A percentile compares a stretch with the other conserved stretches of the same genome.
Conservation (phyloP, 345 rosid species). For the Populus pruinosa region DNA sequence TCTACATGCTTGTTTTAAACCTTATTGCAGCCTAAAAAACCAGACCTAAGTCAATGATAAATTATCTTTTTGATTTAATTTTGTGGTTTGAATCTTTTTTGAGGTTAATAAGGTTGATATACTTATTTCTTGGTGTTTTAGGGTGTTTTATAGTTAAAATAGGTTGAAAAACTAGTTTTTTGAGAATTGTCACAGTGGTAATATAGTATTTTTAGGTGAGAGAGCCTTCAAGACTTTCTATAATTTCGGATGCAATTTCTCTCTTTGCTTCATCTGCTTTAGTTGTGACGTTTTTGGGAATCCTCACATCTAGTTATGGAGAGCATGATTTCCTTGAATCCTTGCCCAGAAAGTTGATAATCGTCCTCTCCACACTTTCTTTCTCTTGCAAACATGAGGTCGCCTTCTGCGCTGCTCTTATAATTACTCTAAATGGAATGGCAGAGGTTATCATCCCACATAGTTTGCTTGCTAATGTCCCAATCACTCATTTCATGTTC, state of each 20-base stretch:
- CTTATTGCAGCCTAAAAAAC: fast-evolving
- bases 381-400: neutral
- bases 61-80: no score
- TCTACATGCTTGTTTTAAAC: no score
- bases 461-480: neutral
- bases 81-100: no score
- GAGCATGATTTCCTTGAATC: no score
- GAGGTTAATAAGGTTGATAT: neutral
- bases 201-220: no score
- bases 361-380: neutral
- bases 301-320: neutral
- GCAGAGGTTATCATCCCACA: neutral
- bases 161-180: no score
- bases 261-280: neutral
- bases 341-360: neutral
- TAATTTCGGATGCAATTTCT: neutral
- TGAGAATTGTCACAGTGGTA: no score
- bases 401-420: neutral
- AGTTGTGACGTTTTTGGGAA: neutral
- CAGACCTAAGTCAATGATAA: no score
- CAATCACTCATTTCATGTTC: neutral
- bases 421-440: neutral
- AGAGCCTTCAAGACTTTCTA: neutral
- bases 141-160: no score
- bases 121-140: no score